Conservation (phyloP, 2,329 filamentous ascomycete genomes). For the Aspergillus novoparasiticus region DNA sequence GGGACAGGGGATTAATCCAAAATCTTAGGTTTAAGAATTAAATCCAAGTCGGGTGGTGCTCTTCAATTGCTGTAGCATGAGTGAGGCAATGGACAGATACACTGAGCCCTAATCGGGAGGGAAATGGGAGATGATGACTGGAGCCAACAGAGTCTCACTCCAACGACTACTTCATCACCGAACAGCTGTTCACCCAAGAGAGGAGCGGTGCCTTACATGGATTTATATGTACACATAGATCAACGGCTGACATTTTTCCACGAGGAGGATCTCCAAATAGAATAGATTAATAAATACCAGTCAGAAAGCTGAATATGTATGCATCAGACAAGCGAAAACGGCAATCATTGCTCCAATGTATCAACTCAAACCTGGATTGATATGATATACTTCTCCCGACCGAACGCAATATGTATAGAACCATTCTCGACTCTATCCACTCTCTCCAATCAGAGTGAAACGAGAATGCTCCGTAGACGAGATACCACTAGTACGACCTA, state of each 20-base stretch:
- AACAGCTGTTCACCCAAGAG: conserved; percentile 51
- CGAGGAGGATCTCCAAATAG: neutral
- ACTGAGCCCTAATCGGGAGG: neutral
- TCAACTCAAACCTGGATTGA: neutral
- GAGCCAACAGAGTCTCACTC: conserved; percentile 5
- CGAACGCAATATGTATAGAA: neutral
- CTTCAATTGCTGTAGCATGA: neutral
- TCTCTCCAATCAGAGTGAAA: neutral
- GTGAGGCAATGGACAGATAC: neutral
- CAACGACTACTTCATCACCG: conserved; percentile 5
- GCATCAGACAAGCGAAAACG: neutral
- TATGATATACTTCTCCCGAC: neutral
- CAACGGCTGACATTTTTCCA: neutral
- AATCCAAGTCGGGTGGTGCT: neutral
- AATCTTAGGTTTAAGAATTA: neutral
- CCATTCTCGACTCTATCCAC: neutral
- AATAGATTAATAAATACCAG: neutral
- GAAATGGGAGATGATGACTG: conserved; percentile 3
- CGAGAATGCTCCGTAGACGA: neutral
- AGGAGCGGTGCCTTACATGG: conserved; percentile 1
- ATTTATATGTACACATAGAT: neutral
- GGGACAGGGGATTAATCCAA: neutral
- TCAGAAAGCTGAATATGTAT: neutral
- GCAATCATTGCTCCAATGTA: neutral
- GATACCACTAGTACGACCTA: too few relatives aligned